These are phyloP conservation scores for Coemansia interrupta DNA, from an alignment of 192 early-diverging fungal species.

Conservation along the genomic window DNA sequence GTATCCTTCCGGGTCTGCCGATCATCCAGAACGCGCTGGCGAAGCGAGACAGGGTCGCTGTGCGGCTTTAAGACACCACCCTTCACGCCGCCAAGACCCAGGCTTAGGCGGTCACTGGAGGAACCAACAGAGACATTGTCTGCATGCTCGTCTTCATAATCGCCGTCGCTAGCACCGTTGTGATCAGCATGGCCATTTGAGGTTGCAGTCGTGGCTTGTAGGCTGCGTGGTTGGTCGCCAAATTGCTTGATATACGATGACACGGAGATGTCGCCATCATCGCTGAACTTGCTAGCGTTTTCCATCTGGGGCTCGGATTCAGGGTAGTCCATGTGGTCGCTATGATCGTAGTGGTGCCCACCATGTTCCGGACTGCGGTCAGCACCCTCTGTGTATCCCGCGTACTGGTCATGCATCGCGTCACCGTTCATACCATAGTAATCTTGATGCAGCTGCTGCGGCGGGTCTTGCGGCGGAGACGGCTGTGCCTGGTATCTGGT, in stretches of 20 bases:
- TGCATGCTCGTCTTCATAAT: slow-evolving; percentile 6
- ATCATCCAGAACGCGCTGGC: slow-evolving; percentile 32
- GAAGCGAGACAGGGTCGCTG: slow-evolving; percentile 15
- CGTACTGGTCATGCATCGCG: slow-evolving; percentile 4
- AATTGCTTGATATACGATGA: slow-evolving; percentile 45
- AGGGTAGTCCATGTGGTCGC: not conserved
- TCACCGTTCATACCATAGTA: slow-evolving; percentile 13
- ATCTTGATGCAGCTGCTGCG: slow-evolving; percentile 3
- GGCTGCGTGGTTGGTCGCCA: slow-evolving; percentile 18
- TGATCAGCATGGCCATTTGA: not conserved
- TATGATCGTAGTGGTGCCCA: not conserved
- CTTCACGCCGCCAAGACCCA: slow-evolving; percentile 35
- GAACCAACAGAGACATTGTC: slow-evolving; percentile 40
- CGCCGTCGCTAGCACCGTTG: slow-evolving; percentile 10
- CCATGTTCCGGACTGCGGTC: not conserved
- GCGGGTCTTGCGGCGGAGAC: slow-evolving; percentile 7
- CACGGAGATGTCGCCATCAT: slow-evolving; percentile 30
- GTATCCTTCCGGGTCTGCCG: slow-evolving; percentile 6
- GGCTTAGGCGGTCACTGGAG: slow-evolving; percentile 39
- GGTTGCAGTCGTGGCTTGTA: not conserved
- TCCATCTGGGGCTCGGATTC: slow-evolving; percentile 31
- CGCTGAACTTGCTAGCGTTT: slow-evolving; percentile 26
- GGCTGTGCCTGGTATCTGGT: slow-evolving; percentile 30
- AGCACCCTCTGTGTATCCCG: not conserved
- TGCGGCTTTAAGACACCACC: slow-evolving; percentile 15